These are phyloP conservation scores for Beauveria sp. DNA, from an alignment of 2,329 filamentous ascomycete genomes.

Conservation along the genomic window DNA sequence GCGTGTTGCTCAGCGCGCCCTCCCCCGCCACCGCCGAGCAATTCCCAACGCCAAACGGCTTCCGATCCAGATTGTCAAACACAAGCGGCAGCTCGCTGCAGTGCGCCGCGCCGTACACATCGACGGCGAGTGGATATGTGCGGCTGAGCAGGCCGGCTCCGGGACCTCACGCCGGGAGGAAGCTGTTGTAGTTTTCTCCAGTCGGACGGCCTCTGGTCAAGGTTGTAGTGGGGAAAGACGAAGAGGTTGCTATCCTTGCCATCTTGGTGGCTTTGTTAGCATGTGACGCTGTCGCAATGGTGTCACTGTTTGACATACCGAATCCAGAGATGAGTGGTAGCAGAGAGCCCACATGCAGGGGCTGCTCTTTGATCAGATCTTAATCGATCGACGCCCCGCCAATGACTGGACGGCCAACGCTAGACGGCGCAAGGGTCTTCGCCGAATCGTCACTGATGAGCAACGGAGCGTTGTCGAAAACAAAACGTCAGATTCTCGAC, in stretches of 20 bases:
- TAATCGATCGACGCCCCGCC: neutral
- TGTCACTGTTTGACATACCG: neutral
- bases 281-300: neutral
- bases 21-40: constrained; percentile 12
- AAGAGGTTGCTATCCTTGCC: neutral
- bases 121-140: neutral
- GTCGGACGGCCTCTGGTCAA: neutral
- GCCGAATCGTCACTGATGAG: neutral
- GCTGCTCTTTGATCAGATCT: neutral
- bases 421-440: neutral
- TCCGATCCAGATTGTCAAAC: constrained; percentile 15
- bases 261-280: neutral
- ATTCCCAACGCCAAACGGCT: constrained; percentile 14
- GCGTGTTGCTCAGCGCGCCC: constrained; percentile 7
- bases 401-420: neutral
- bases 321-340: neutral
- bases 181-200: neutral
- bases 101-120: constrained; percentile 13
- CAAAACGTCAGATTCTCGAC: neutral
- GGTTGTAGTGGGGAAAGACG: neutral
- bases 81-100: constrained; percentile 14
- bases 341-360: neutral
- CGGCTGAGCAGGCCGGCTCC: neutral
- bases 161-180: neutral
- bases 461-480: neutral